Percentiles rank a stretch among this genome's conserved stretches.
These are phyloP conservation scores for Fabrea salina DNA, from an alignment of 169 alveolate genomes.

Conservation along the genomic window DNA sequence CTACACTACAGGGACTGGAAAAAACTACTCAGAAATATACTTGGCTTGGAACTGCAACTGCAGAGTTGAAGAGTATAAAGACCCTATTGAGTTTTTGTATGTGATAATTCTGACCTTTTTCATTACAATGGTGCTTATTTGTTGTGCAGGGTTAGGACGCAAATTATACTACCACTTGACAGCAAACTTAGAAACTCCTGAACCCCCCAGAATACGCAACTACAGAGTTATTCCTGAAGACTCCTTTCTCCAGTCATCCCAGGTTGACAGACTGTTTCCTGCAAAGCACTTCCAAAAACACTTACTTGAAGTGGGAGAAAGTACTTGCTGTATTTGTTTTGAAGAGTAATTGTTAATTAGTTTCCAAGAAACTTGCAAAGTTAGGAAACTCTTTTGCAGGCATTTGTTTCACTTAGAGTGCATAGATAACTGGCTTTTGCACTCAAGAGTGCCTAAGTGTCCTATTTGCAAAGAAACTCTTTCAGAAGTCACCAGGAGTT, in stretches of 20 bases:
- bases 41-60: too few species aligned
- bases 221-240: not conserved
- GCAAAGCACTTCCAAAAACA: not conserved
- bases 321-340: slow-evolving; percentile 16
- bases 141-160: too few species aligned
- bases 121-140: too few species aligned
- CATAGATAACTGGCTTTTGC: not conserved
- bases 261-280: slow-evolving; percentile 4
- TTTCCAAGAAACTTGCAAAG: not conserved
- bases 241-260: not conserved
- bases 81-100: too few species aligned
- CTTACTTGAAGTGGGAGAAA: slow-evolving; percentile 12
- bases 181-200: too few species aligned
- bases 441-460: not conserved
- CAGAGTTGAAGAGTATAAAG: too few species aligned
- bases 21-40: too few species aligned
- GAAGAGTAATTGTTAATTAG: slow-evolving; percentile 18
- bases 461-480: slow-evolving; percentile 13
- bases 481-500: not conserved
- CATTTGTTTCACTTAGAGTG: slow-evolving; percentile 9
- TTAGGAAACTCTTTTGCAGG: slow-evolving; percentile 16
- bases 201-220: too few species aligned
- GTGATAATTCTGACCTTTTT: too few species aligned
- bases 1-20: too few species aligned
- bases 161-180: too few species aligned